These are phyloP conservation scores for Trichophaea hybrida DNA, from an alignment of 2,329 filamentous ascomycete species.

Conservation along the genomic window DNA sequence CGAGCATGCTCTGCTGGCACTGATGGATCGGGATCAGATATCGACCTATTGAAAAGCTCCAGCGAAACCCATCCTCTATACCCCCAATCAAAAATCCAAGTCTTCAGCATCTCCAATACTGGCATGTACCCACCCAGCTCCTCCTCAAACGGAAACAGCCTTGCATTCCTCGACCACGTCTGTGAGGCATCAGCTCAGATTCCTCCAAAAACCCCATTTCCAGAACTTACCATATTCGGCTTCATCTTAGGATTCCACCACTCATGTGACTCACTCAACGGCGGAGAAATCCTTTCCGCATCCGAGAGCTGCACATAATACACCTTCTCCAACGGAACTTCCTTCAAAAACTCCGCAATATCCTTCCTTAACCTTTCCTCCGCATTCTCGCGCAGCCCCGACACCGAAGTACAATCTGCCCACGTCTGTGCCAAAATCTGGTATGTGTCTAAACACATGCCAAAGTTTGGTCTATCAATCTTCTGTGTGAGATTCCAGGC, in stretches of 20 bases:
- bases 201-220: background rate
- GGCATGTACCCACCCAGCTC: constrained; percentile 54
- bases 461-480: constrained; percentile 58
- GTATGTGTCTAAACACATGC: constrained; percentile 63
- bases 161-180: constrained; percentile 62
- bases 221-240: constrained; percentile 41
- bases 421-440: constrained; percentile 60
- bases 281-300: constrained; percentile 46
- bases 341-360: constrained; percentile 40
- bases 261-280: constrained; percentile 43
- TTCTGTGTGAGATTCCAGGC: constrained; percentile 52
- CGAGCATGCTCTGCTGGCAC: constrained; percentile 43
- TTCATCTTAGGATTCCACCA: constrained; percentile 46
- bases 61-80: constrained; percentile 58
- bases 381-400: constrained; percentile 41
- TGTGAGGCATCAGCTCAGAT: background rate
- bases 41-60: constrained; percentile 51
- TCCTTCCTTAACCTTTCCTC: constrained; percentile 43
- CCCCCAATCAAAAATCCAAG: constrained; percentile 49
- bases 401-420: constrained; percentile 47
- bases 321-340: constrained; percentile 48
- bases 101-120: constrained; percentile 44
- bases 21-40: constrained; percentile 39
- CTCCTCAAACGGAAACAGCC: constrained; percentile 52
- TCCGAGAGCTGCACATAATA: constrained; percentile 69